phyloP scores from a whole-genome alignment of 306 rosid genomes.

The Herpetospermum pedunculosum region DNA sequence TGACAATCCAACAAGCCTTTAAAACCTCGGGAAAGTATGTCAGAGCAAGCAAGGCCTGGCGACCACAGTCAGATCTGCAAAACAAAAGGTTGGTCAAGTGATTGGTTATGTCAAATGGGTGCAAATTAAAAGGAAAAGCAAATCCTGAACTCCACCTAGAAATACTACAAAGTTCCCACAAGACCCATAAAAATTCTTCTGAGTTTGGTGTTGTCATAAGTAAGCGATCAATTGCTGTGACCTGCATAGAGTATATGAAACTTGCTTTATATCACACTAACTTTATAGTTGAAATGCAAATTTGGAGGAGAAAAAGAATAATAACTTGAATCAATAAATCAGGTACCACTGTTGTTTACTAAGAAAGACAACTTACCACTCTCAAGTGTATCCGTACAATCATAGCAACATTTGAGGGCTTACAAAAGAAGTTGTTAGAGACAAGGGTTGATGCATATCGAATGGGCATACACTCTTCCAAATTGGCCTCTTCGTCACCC shows the following conservation, averaged over 20 bases:
- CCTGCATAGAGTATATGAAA: conserved; percentile 38
- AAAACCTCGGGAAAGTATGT: conserved; percentile 86
- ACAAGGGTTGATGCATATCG: conserved; percentile 79
- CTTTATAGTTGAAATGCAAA: conserved; percentile 5
- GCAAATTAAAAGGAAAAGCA: neutral
- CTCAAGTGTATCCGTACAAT: conserved; percentile 70
- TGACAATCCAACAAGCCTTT: neutral
- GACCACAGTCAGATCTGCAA: conserved; percentile 90
- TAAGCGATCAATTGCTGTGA: conserved; percentile 74
- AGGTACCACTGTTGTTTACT: neutral
- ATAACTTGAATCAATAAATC: neutral
- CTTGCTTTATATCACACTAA: neutral
- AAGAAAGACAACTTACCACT: conserved; percentile 50
- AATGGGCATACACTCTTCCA: conserved; percentile 75
- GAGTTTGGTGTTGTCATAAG: conserved; percentile 56
- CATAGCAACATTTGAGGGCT: conserved; percentile 68
- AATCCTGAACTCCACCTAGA: conserved; percentile 44
- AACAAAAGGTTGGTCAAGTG: conserved; percentile 18
- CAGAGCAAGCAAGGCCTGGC: conserved; percentile 72
- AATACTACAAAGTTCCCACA: conserved; percentile 83
- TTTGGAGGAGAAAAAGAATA: neutral
- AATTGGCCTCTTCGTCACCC: conserved; percentile 49
- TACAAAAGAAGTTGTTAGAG: conserved; percentile 82
- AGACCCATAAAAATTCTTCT: conserved; percentile 88
- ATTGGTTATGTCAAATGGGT: neutral